Percentiles rank a stretch among this genome's conserved stretches.
These are phyloP conservation scores for Ustilago vetiveriae DNA, from an alignment of 1,284 basidiomycete species.

Conservation along the genomic window DNA sequence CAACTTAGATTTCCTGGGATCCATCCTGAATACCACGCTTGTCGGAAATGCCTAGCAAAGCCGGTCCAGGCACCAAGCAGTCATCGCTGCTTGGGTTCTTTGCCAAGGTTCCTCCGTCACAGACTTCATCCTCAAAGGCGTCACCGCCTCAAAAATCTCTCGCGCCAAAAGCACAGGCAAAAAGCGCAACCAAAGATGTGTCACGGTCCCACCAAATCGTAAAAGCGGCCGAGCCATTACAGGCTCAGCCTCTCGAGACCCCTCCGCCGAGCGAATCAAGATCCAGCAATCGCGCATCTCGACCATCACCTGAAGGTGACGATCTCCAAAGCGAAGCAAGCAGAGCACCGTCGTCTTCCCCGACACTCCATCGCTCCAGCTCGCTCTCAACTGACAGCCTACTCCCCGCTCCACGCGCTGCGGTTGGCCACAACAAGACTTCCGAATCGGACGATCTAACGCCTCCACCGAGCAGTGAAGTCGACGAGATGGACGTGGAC, in stretches of 20 bases:
- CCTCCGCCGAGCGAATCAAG: slow-evolving; percentile 39
- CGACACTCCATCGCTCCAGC: slow-evolving; percentile 35
- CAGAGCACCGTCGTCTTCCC: slow-evolving; percentile 26
- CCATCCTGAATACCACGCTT: slow-evolving; percentile 10
- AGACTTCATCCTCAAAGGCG: slow-evolving; percentile 12
- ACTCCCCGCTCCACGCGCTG: slow-evolving; percentile 10
- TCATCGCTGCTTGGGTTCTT: slow-evolving; percentile 57
- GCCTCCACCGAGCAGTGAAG: slow-evolving; percentile 40
- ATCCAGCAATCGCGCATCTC: slow-evolving; percentile 18
- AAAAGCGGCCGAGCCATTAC: neutral
- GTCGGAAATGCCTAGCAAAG: slow-evolving; percentile 19
- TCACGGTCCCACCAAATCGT: slow-evolving; percentile 8
- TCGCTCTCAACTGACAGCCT: slow-evolving; percentile 35
- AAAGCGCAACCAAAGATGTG: slow-evolving; percentile 5
- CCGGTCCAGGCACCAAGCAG: slow-evolving; percentile 32
- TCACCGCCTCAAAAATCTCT: slow-evolving; percentile 5
- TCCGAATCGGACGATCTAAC: slow-evolving; percentile 42
- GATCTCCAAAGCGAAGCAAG: slow-evolving; percentile 1
- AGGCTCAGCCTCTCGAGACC: slow-evolving; percentile 30
- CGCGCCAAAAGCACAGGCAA: slow-evolving; percentile 4
- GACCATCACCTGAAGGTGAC: neutral
- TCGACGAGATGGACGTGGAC: slow-evolving; percentile 35
- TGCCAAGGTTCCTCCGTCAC: slow-evolving; percentile 33
- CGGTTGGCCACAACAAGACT: neutral
- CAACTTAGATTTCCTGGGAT: no score